phyloP scores from a whole-genome alignment of 805 yeast genomes.

The Candida ipomoeae region DNA sequence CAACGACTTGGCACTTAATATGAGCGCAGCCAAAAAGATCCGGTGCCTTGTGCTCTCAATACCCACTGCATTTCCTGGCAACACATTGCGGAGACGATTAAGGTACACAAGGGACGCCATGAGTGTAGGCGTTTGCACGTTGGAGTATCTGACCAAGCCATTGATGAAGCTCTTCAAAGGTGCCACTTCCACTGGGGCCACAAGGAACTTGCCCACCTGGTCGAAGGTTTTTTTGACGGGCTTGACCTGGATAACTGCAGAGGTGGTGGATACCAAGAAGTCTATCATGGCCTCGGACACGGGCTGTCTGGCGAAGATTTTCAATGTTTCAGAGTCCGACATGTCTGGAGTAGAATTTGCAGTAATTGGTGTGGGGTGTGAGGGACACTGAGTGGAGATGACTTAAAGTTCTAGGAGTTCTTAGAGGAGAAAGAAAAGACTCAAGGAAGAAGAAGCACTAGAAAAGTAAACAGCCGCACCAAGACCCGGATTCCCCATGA shows the following conservation, averaged over 20 bases:
- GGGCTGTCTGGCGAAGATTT: slow-evolving; percentile 51
- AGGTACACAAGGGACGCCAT: slow-evolving; percentile 89
- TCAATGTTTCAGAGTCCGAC: slow-evolving; percentile 44
- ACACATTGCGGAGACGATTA: slow-evolving; percentile 65
- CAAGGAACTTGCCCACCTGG: slow-evolving; percentile 15
- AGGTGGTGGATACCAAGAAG: slow-evolving; percentile 54
- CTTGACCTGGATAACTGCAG: slow-evolving; percentile 50
- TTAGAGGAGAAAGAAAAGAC: neutral
- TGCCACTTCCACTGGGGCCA: slow-evolving; percentile 23
- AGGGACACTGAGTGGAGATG: neutral
- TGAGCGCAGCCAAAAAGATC: slow-evolving; percentile 82
- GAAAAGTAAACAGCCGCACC: neutral
- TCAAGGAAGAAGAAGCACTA: neutral
- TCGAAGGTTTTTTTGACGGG: slow-evolving; percentile 14
- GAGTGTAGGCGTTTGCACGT: slow-evolving; percentile 91
- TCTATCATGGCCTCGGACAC: slow-evolving; percentile 56
- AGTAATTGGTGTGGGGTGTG: neutral
- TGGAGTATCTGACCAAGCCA: slow-evolving; percentile 76
- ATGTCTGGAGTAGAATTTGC: slow-evolving; percentile 8
- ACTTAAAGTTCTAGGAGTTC: neutral
- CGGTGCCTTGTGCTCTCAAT: slow-evolving; percentile 92
- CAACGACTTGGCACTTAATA: slow-evolving; percentile 85
- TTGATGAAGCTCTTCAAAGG: slow-evolving; percentile 62
- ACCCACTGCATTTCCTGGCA: slow-evolving; percentile 87
- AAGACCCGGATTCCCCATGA: neutral